A percentile compares a stretch with the other conserved stretches of the same genome.
Conservation (phyloP, 2,329 filamentous ascomycete genomes). For the Exophiala sideris region DNA sequence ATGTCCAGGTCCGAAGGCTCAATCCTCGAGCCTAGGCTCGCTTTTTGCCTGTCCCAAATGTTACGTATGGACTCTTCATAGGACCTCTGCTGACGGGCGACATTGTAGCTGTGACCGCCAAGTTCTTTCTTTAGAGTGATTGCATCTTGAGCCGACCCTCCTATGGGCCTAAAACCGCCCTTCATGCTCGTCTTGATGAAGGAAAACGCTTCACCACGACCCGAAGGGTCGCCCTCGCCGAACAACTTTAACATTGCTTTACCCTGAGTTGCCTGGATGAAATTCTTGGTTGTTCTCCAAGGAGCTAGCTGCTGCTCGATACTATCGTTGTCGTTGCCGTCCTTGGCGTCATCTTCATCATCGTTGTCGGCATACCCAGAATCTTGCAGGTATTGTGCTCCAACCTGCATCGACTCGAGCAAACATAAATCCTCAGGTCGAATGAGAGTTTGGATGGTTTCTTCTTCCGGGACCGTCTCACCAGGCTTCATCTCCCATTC, state of each 20-base stretch:
- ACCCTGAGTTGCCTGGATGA: slow-evolving; percentile 85
- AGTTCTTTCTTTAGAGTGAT: slow-evolving; percentile 74
- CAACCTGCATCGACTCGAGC: slow-evolving; percentile 94
- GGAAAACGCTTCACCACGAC: slow-evolving; percentile 88
- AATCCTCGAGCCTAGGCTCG: slow-evolving; percentile 68
- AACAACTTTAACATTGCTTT: slow-evolving; percentile 97
- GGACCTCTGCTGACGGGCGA: slow-evolving; percentile 85
- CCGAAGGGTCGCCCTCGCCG: slow-evolving; percentile 90
- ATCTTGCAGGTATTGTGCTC: slow-evolving; percentile 84
- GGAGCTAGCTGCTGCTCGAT: slow-evolving; percentile 87
- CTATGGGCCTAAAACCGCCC: slow-evolving; percentile 87
- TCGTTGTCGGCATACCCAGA: slow-evolving; percentile 73
- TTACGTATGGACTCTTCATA: slow-evolving; percentile 88
- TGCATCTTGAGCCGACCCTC: slow-evolving; percentile 82
- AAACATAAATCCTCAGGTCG: slow-evolving; percentile 93
- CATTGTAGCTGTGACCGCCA: slow-evolving; percentile 95
- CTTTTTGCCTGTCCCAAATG: slow-evolving; percentile 87
- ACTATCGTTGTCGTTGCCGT: slow-evolving; percentile 68
- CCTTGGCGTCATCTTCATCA: slow-evolving; percentile 52
- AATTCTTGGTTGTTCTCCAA: slow-evolving; percentile 96
- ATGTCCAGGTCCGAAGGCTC: slow-evolving; percentile 70
- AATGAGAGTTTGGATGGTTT: slow-evolving; percentile 79
- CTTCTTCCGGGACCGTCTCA: slow-evolving; percentile 75
- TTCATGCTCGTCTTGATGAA: slow-evolving; percentile 99
- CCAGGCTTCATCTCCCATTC: slow-evolving; percentile 76